Evolutionary conservation across 2,329 filamentous ascomycete species (phyloP), one percentile per base, ranked within the genome.

Genomic region (Grosmannia clavigera): DNA sequence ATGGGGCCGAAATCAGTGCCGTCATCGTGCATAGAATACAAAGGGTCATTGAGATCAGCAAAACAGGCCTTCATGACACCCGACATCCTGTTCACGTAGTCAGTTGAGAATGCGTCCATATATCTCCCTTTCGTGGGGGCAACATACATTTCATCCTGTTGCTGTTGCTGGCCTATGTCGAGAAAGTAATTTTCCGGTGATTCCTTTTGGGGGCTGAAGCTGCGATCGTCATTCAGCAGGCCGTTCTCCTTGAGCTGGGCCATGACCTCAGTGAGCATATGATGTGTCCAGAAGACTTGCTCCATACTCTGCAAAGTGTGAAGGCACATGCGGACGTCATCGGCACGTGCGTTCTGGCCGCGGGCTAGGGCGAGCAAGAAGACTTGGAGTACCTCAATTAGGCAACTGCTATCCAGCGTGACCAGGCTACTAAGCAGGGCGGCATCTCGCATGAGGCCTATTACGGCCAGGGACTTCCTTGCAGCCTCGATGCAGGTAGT

Each of bases 301-400:
- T 69, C 67, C 67, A 69, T 69, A 25, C 63, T 66, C 55, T 65
- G 65, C 5, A 69, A 60, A 5, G 61, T 65, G 38, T 60, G 62
- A 51, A 68, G 62, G 46, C 65, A 64, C 10, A 61, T 55, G 5
- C 61, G 58, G n/a, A 67, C 61, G 16, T 63, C 55, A 10, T 62
- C 62, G 27, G 58, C 54, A 22, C 50, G 22, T 19, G n/a, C 35
- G 3, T 14, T 25, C 14, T 50, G 53, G 10, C 57, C 57, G 6
- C 51, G 27, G 14, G 62, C 58, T 6, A 65, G 48, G n/a, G 63
- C 64, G 1, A 69, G 63, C 53, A 68, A 22, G 31, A 67, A 66
- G 3, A 68, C 65, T 55, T 68, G 68, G 53, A 68, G 61, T 14
- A 61, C 58, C 55, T 69, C 67, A 6, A 68, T 57, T 25, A 67